phyloP scores from a whole-genome alignment of 1,284 basidiomycete species.

The Sphagnurus paluster region DNA sequence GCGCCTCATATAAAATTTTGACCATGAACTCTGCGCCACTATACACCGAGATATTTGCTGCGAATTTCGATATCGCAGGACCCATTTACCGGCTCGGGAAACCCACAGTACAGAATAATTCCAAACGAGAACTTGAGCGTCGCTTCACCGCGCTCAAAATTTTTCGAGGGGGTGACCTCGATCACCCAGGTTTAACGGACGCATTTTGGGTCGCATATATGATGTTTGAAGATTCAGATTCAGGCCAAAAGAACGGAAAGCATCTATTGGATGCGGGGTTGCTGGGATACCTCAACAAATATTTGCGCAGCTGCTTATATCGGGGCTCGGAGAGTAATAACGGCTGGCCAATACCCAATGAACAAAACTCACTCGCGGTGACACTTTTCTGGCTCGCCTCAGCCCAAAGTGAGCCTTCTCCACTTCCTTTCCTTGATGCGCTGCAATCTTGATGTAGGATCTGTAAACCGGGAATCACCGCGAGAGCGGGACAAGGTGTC shows the following conservation, averaged over 20 bases:
- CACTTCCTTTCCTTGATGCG: background rate
- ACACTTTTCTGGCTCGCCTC: constrained; percentile 49
- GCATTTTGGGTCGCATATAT: constrained; percentile 59
- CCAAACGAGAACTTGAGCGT: constrained; percentile 38
- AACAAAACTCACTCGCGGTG: constrained; percentile 44
- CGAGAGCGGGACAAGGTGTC: constrained; percentile 34
- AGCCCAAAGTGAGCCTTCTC: constrained; percentile 32
- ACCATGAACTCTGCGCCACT: constrained; percentile 24
- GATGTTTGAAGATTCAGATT: constrained; percentile 57
- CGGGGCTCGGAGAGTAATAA: constrained; percentile 34
- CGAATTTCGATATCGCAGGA: constrained; percentile 30
- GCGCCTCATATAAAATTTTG: constrained; percentile 18
- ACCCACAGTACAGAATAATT: constrained; percentile 25
- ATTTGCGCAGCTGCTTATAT: constrained; percentile 39
- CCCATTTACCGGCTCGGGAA: constrained; percentile 28
- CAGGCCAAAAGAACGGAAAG: constrained; percentile 51
- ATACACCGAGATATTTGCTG: constrained; percentile 28
- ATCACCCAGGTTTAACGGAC: constrained; percentile 36
- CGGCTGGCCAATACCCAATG: constrained; percentile 50
- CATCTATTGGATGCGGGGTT: constrained; percentile 51
- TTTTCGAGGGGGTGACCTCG: constrained; percentile 35
- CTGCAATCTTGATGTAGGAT: constrained; percentile 26
- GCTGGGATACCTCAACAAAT: constrained; percentile 38
- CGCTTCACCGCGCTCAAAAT: constrained; percentile 44
- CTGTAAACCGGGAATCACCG: constrained; percentile 37